Conservation (phyloP, 1,284 basidiomycete genomes). For the Malassezia caprae region DNA sequence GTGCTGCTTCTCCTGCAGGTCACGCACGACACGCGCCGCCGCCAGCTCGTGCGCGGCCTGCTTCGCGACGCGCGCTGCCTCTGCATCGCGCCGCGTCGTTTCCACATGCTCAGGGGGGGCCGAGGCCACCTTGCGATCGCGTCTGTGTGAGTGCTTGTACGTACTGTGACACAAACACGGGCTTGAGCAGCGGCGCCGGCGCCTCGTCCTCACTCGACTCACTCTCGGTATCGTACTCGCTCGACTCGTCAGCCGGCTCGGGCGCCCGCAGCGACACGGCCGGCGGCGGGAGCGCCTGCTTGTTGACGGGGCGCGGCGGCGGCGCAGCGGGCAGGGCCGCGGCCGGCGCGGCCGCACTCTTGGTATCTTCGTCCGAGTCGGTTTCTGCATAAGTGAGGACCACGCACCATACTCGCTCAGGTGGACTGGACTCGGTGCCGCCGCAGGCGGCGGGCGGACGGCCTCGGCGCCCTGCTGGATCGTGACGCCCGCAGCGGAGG, state of each 20-base stretch:
- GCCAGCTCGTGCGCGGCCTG: slow-evolving; percentile 75
- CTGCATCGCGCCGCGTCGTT: slow-evolving; percentile 11
- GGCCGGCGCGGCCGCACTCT: slow-evolving; percentile 9
- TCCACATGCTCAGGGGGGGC: not conserved
- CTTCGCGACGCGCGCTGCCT: slow-evolving; percentile 53
- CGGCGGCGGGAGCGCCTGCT: slow-evolving; percentile 4
- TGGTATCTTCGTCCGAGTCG: slow-evolving; percentile 16
- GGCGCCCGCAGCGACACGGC: not conserved
- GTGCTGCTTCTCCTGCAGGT: slow-evolving; percentile 75
- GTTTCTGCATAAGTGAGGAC: slow-evolving; percentile 5
- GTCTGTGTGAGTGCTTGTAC: slow-evolving; percentile 54
- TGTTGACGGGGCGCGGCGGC: not conserved
- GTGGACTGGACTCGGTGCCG: not conserved
- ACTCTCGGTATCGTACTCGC: slow-evolving; percentile 57
- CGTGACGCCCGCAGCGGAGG: slow-evolving; percentile 15
- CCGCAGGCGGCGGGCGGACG: not conserved
- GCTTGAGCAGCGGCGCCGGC: slow-evolving; percentile 60
- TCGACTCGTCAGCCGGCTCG: slow-evolving; percentile 11
- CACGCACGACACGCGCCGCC: slow-evolving; percentile 71
- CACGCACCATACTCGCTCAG: slow-evolving; percentile 11
- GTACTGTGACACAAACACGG: slow-evolving; percentile 81
- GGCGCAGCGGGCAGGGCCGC: slow-evolving; percentile 4
- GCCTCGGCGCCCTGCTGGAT: slow-evolving; percentile 9
- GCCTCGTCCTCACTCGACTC: slow-evolving; percentile 43
- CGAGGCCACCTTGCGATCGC: slow-evolving; percentile 51